Base-by-base conservation (phyloP, 352 stramenopile genomes). In the Pythium phragmiticola region DNA sequence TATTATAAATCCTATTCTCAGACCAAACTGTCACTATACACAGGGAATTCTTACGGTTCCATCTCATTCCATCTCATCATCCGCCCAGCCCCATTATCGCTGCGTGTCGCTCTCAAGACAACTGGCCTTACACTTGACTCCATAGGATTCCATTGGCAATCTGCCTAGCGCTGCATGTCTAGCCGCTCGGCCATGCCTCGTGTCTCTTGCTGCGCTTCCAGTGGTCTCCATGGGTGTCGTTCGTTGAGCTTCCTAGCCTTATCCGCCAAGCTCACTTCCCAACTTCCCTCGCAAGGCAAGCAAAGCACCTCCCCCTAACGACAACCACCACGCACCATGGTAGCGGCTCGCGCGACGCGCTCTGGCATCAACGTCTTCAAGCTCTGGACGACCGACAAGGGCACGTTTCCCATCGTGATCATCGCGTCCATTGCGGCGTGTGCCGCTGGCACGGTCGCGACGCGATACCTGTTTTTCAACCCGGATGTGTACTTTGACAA, bases 401-500 rank as follows among this genome's bases (percentile, higher is more conserved):
- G 59, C 64, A 88, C 77, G 39, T 85, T 88, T 60, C 79, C 79
- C 12, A 75, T 88, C 52, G 79, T 88, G 39, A 65, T 88, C 58
- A 77, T 77, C 66, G 71, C 71, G 69, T 45, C 41, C 23, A 36
- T 65, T 41, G 75, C 79, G 36, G 69, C 77, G 17, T 63, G 71
- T 17, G 68, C 64, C 19, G 78, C 68, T 37, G 69, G 66, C 39
- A 57, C 57, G 9, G 68, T 78, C 59, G 73, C 71, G 28, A 66
- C 78, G 51, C 75, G 74, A 49, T 82, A 80, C 68, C 59, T 82
- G 33, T 75, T 80, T 63, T 53, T 64, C 52, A 85, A 85, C 74
- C 80, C 77, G 51, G 80, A 87, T 57, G 80, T 85, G 63, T 84
- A 82, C 69, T 71, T 89, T 60, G 77, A 84, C 75, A 89, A 89